Conservation (phyloP, 2,329 filamentous ascomycete genomes). For the Teratosphaeria gauchensis region DNA sequence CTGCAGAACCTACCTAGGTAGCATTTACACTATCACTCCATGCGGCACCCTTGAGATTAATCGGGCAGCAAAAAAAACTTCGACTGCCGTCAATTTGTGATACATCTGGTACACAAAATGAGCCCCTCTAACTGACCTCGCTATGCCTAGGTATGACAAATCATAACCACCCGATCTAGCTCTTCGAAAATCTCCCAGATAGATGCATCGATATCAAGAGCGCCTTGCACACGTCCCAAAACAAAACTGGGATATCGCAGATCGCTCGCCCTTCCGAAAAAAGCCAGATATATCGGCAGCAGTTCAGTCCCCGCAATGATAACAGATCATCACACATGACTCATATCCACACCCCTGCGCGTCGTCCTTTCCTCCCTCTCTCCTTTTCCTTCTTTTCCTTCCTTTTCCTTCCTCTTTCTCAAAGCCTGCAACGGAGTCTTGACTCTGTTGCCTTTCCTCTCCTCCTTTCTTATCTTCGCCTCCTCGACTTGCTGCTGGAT, state of each 20-base stretch:
- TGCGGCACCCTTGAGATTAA: neutral
- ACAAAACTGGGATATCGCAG: neutral
- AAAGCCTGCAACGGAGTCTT: constrained; percentile 32
- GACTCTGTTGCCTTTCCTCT: constrained; percentile 28
- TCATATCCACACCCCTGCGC: constrained; percentile 3
- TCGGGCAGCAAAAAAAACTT: neutral
- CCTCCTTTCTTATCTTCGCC: constrained; percentile 23
- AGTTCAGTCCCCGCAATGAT: neutral
- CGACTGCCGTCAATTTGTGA: neutral
- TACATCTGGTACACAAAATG: neutral
- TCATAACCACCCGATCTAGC: neutral
- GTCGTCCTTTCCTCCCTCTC: neutral
- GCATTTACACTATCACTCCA: neutral
- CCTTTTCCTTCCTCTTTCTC: constrained; percentile 23
- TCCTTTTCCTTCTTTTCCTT: constrained; percentile 1
- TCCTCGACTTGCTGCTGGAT: constrained; percentile 27
- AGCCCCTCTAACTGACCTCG: neutral
- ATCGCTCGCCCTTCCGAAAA: neutral
- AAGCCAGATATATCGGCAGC: neutral
- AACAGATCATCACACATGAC: constrained; percentile 4
- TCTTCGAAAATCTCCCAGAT: neutral
- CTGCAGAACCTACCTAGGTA: neutral
- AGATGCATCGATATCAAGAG: neutral
- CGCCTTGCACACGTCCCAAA: neutral
- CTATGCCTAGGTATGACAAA: neutral